Base-by-base conservation (phyloP, 495 filamentous ascomycete species). In the Venustampulla echinocandica region DNA sequence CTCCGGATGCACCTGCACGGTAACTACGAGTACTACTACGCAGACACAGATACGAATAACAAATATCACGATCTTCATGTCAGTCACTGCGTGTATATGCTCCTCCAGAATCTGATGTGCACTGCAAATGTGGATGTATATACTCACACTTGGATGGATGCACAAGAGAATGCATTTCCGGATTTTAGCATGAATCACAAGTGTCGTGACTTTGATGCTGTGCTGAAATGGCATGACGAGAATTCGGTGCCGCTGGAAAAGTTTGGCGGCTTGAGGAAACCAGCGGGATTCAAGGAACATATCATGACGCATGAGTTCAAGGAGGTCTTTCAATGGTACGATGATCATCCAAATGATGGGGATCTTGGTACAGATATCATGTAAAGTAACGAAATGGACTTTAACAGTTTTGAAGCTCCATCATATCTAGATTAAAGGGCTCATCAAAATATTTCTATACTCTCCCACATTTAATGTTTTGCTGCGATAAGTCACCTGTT, bases 31-130 rank as follows among this genome's bases (percentile, higher is more conserved):
- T 22, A 54, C 30, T 54, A 54, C 48, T 52, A 45, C 38, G 19
- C 37, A 10, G 17, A 39, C 10, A 36, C 34, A 23, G 53, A 35
- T 21, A 33, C 49, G n/a, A 7, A 39, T 10, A 40, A 28, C 2
- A 33, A 54, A 25, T 37, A 59, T 10, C 49, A 50, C 34, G 46
- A 52, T 35, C 39, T 61, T 10, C 59, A 63, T 39, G 38, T 63
- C 4, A 40, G 55, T 20, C 63, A 65, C 28, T 67, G 61, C 47
- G 54, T 60, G 3, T 54, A 64, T 32, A 46, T 53, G 0, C 54
- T 67, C 4, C 22, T 62, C 11, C 59, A 64, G 44, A 52, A 55
- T 36, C 38, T 63, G 10, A 57, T 61, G 54, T 67, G 64, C 49
- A 53, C 60, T 44, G 64, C 59, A 1, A 59, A 61, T 41, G 56